Percentiles rank a stretch among this genome's conserved stretches.
Evolutionary conservation across 371 early-diverging fungal species (phyloP).

Genomic region (Chytridium lagenaria): DNA sequence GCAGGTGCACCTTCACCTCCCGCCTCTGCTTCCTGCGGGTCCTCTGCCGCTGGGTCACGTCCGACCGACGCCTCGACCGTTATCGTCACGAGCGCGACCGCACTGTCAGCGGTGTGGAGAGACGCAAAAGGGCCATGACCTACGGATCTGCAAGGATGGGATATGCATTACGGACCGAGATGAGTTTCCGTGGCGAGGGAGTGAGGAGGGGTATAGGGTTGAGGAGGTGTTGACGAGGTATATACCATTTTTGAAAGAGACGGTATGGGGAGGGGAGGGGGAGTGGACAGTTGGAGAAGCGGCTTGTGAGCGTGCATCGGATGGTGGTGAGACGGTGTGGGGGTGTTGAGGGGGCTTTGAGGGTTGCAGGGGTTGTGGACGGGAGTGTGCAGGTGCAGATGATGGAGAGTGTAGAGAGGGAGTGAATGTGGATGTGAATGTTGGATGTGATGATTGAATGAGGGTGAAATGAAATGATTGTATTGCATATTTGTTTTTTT

Average conservation of each 20-base stretch:
- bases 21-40: not conserved
- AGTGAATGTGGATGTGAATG: too few relatives aligned
- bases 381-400: not conserved
- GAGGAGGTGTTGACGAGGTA: slow-evolving; percentile 12
- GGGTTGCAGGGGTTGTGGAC: not conserved
- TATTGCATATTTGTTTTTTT: too few relatives aligned
- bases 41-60: not conserved
- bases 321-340: not conserved
- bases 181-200: slow-evolving; percentile 2
- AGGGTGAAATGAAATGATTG: too few relatives aligned
- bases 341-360: slow-evolving; percentile 5
- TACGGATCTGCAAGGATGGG: slow-evolving; percentile 7
- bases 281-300: not conserved
- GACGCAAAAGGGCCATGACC: slow-evolving; percentile 12
- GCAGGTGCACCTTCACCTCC: not conserved
- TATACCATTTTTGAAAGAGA: not conserved
- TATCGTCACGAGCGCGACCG: not conserved
- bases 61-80: not conserved
- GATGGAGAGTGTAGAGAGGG: too few relatives aligned
- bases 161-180: slow-evolving; percentile 16
- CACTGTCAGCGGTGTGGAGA: slow-evolving; percentile 10
- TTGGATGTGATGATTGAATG: too few relatives aligned
- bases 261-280: not conserved
- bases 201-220: slow-evolving; percentile 4
- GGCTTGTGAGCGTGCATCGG: slow-evolving; percentile 15